Evolutionary conservation across 495 filamentous ascomycete species (phyloP).

Genomic region (Pyrenopolyporus hunteri): DNA sequence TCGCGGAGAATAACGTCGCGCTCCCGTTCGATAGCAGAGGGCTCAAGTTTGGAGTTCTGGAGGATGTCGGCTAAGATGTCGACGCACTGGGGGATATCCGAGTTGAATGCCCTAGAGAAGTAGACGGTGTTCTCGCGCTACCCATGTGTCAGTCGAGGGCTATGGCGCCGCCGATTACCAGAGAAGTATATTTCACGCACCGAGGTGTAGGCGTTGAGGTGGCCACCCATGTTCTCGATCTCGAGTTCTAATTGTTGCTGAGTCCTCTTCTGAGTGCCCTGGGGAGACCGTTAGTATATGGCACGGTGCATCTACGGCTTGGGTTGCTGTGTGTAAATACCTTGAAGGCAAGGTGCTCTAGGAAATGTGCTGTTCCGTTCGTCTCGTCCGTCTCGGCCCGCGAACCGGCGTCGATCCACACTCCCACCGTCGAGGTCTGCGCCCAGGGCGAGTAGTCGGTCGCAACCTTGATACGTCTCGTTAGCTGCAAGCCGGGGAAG

Average conservation of each 20-base stretch:
- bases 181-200: slow-evolving; percentile 69
- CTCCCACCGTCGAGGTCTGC: slow-evolving; percentile 96
- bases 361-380: slow-evolving; percentile 98
- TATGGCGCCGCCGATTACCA: slow-evolving; percentile 26
- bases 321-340: slow-evolving; percentile 52
- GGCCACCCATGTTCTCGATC: slow-evolving; percentile 99
- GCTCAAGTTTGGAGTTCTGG: slow-evolving; percentile 97
- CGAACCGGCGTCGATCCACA: slow-evolving; percentile 99
- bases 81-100: slow-evolving; percentile 92
- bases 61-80: slow-evolving; percentile 99
- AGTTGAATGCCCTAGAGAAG: slow-evolving; percentile 98
- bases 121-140: slow-evolving; percentile 99
- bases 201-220: slow-evolving; percentile 99
- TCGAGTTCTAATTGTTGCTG: slow-evolving; percentile 98
- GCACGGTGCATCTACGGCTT: background rate
- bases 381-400: slow-evolving; percentile 97
- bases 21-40: slow-evolving; percentile 91
- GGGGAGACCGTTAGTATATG: slow-evolving; percentile 30
- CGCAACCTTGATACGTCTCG: slow-evolving; percentile 71
- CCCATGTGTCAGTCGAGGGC: slow-evolving; percentile 43
- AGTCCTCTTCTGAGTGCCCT: slow-evolving; percentile 89
- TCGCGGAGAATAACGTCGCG: slow-evolving; percentile 97
- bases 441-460: slow-evolving; percentile 98
- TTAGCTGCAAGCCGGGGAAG: slow-evolving; percentile 35
- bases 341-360: slow-evolving; percentile 99